phyloP scores from a whole-genome alignment of 2,329 filamentous ascomycete genomes.

The Amauroascus niger region DNA sequence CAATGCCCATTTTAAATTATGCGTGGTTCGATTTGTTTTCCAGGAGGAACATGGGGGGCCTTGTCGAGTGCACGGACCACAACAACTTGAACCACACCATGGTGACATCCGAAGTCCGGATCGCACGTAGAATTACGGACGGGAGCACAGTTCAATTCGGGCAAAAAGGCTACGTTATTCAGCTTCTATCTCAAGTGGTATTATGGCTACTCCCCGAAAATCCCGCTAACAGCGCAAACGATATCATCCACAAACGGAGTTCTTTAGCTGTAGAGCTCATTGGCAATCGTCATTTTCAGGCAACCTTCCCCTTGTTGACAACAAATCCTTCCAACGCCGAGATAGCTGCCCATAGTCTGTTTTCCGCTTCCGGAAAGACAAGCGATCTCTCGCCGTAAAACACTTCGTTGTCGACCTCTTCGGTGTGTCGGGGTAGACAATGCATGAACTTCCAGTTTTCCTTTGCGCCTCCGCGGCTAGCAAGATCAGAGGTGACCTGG shows the following conservation, averaged over 20 bases:
- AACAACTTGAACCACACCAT: not conserved
- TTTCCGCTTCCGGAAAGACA: constrained; percentile 91
- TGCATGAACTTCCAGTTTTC: constrained; percentile 97
- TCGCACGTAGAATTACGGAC: not conserved
- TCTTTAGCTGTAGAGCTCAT: not conserved
- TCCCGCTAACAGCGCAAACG: constrained; percentile 7
- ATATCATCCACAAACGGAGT: not conserved
- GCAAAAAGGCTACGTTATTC: not conserved
- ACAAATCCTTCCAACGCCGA: constrained; percentile 80
- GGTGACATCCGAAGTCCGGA: not conserved
- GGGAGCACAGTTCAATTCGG: not conserved
- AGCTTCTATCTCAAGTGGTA: not conserved
- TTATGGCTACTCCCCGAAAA: not conserved
- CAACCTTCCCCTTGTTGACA: constrained; percentile 80
- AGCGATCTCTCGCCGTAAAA: constrained; percentile 80
- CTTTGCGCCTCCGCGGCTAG: constrained; percentile 74
- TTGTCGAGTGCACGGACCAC: constrained; percentile 1
- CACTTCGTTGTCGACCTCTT: constrained; percentile 90
- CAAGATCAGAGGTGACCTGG: constrained; percentile 81
- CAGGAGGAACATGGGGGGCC: not conserved
- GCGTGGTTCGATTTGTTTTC: not conserved
- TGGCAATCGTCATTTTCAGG: constrained; percentile 5
- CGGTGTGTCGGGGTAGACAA: constrained; percentile 80
- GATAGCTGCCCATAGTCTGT: constrained; percentile 85
- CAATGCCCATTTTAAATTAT: no score